A percentile compares a stretch with the other conserved stretches of the same genome.
Conservation (phyloP, 148 eudicot genomes). For the Suaeda aralocaspica region DNA sequence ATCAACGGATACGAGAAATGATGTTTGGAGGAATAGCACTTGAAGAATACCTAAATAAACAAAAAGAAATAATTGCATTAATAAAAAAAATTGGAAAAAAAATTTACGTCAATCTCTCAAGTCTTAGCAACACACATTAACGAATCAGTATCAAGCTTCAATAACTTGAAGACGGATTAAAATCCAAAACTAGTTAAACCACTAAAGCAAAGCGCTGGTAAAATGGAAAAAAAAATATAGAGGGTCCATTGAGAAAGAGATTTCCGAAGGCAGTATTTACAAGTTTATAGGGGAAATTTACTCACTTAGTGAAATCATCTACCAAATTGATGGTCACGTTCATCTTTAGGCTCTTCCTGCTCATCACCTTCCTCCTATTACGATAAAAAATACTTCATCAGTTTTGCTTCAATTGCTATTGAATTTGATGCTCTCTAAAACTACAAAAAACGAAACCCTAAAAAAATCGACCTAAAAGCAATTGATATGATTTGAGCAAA, state of each 20-base stretch:
- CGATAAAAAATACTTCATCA: background rate
- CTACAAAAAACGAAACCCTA: too few relatives aligned
- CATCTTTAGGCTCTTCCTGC: constrained; percentile 52
- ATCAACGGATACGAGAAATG: constrained; percentile 86
- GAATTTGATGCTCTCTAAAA: too few relatives aligned
- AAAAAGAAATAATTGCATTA: background rate
- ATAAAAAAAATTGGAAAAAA: background rate
- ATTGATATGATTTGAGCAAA: too few relatives aligned
- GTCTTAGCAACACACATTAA: too few relatives aligned
- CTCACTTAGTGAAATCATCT: constrained; percentile 88
- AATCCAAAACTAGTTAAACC: background rate
- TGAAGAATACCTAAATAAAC: constrained; percentile 59
- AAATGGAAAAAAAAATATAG: too few relatives aligned
- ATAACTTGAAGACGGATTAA: too few relatives aligned
- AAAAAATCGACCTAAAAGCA: too few relatives aligned
- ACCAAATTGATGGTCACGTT: constrained; percentile 78
- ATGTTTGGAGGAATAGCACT: constrained; percentile 78
- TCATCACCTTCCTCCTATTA: constrained; percentile 57
- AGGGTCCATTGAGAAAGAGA: background rate
- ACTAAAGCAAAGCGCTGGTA: background rate
- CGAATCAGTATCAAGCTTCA: too few relatives aligned
- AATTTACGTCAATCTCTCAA: background rate
- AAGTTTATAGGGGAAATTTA: background rate
- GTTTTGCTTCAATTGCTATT: too few relatives aligned
- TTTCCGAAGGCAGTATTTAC: too few relatives aligned